Evolutionary conservation across 257 asterid genomes (phyloP), one percentile per base, ranked within the genome.

Genomic region (Solanum bulbocastanum): DNA sequence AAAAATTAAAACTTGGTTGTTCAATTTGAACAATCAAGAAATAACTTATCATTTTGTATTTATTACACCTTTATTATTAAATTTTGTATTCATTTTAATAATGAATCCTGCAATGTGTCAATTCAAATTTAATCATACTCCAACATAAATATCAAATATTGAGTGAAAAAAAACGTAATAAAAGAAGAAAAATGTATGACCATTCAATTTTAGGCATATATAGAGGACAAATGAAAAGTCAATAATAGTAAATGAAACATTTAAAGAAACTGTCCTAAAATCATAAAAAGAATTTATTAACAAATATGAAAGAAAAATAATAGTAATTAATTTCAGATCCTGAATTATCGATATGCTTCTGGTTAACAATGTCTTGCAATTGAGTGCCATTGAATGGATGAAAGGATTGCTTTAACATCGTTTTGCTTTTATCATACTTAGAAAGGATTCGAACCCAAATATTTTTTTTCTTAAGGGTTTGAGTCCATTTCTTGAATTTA

Each of bases 371-470:
- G 76, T 44, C 32, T 66, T 40, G 62, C 79, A 60, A 78, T 60
- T 82, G 49, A 81, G 15, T 78, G 76, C 88, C 88, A 87, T 60
- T 87, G 62, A 87, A 87, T 74, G 65, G 46, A 68, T 33, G 66
- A 86, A 86, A 40, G 88, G 69, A 68, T 87, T 87, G 85, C 78
- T 76, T 87, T 78, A 78, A 87, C 86, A 87, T 58, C 78, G 33
- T 78, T 87, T 78, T 72, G 58, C 52, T 44, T 27, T 87, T 62
- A 13, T 76, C 32, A 35, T 36, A 37, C 6, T 76, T 76, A 22
- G 60, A 36, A 6, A 35, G 49, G 86, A 78, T 44, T 58, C 30
- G 36, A 76, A 76, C 25, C 71, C 10, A 76, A 78, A 69, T 36
- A 16, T 79, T 44, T 49, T 49, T 46, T 20, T 20, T 13, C 72